Evolutionary conservation across 805 yeast species (phyloP), one percentile per base, ranked within the genome.

Genomic region (Ogataea sp.): DNA sequence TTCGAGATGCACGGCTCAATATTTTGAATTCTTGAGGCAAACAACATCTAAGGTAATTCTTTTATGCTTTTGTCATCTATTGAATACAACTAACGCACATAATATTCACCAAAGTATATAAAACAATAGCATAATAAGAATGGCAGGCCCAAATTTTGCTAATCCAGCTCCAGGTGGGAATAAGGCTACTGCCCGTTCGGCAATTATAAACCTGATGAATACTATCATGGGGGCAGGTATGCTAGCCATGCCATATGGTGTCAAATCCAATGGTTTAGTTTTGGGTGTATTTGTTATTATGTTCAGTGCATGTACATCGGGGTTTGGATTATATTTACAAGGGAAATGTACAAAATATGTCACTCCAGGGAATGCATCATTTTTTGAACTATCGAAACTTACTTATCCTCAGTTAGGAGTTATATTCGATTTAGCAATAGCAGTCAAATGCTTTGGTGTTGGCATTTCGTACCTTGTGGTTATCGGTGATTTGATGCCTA

Each of bases 401-500:
- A 75, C 83, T 0, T 77, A 75, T 43, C 84, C 84, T 1, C 68
- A 72, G 15, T 58, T 79, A 25, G 71, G 80, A 36, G 75, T 80
- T 4, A 55, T 78, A 2, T 80, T 80, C 56, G 87, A 80, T 53
- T 41, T 76, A 20, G 86, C 86, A 2, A 80, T 80, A 37, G 83
- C 84, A 2, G 62, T 80, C 39, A 81, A 80, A 56, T 80, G 86
- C 48, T 77, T 79, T 53, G 87, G 87, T 14, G 83, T 80, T 21
- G 83, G 82, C 2, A 65, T 78, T 13, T 75, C 83, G 8, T 80
- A 80, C 52, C 59, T 80, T 48, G 81, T 80, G 27, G 79, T 80
- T n/a, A 73, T 79, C 38, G 85, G 86, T 2, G 86, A 80, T 54
- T 58, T 80, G 46, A 69, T 78, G 71, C 87, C 88, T 1, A 76